Percentiles rank a stretch among this genome's conserved stretches.
Evolutionary conservation across 352 stramenopile species (phyloP).

Genomic region (Bremia lactucae): DNA sequence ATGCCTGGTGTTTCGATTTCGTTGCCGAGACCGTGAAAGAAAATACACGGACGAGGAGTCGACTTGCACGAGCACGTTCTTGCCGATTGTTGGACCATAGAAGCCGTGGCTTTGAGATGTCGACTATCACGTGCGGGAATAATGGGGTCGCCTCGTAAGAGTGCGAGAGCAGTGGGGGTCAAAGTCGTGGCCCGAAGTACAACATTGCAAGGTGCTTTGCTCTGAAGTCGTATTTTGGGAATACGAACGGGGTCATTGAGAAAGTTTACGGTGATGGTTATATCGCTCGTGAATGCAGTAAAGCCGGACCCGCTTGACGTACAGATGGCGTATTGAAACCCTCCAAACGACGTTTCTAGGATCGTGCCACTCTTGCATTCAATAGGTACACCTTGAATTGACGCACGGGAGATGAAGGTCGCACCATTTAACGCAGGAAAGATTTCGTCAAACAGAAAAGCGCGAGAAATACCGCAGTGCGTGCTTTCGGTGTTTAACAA

Average conservation of each 20-base stretch:
- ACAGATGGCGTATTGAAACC: constrained; percentile 21
- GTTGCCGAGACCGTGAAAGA: constrained; percentile 20
- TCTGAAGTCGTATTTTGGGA: not conserved
- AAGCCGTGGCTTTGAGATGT: constrained; percentile 6
- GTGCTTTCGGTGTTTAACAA: constrained; percentile 3
- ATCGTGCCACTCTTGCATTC: constrained; percentile 17
- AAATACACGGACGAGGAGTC: constrained; percentile 16
- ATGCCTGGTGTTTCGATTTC: constrained; percentile 11
- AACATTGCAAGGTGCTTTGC: constrained; percentile 1
- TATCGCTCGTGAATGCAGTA: constrained; percentile 15
- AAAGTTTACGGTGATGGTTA: constrained; percentile 23
- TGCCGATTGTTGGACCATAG: constrained; percentile 9
- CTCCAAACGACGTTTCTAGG: constrained; percentile 19
- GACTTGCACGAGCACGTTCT: constrained; percentile 12
- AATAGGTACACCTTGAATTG: constrained; percentile 3
- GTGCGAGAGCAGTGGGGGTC: constrained; percentile 4
- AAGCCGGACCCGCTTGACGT: constrained; percentile 9
- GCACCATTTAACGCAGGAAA: constrained; percentile 8
- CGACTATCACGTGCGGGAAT: constrained; percentile 2
- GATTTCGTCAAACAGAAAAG: constrained; percentile 14
- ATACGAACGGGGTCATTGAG: constrained; percentile 3
- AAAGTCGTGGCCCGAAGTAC: constrained; percentile 1
- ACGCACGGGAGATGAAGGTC: constrained; percentile 6
- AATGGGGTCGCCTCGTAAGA: constrained; percentile 6
- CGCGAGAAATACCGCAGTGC: constrained; percentile 9